phyloP scores from a whole-genome alignment of 805 yeast species.

The Metschnikowia anglica region DNA sequence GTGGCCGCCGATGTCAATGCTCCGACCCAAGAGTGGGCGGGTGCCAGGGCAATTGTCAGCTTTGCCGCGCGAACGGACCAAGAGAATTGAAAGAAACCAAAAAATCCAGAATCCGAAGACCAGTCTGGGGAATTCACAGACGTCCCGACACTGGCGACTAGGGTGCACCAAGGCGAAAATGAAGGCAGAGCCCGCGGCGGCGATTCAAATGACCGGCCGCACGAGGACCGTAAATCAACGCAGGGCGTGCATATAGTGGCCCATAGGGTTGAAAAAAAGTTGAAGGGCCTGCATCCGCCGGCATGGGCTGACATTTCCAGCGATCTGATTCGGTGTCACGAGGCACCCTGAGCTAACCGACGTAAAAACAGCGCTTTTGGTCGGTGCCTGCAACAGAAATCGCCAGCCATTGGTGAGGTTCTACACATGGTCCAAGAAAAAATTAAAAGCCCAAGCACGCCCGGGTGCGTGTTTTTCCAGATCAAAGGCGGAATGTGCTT shows the following conservation, averaged over 20 bases:
- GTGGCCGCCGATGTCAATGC: no score
- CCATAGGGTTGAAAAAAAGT: background rate
- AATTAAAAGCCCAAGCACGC: background rate
- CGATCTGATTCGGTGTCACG: slow-evolving; percentile 6
- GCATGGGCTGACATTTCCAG: slow-evolving; percentile 6
- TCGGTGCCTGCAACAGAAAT: slow-evolving; percentile 2
- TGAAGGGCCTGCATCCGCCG: background rate
- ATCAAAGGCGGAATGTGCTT: no score
- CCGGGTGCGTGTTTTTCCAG: background rate
- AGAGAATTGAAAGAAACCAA: no score
- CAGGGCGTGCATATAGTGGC: background rate
- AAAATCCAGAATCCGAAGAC: no score
- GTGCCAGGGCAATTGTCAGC: no score
- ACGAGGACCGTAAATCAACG: background rate
- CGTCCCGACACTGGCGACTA: no score
- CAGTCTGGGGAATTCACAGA: no score
- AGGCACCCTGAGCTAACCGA: slow-evolving; percentile 1
- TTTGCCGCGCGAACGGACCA: no score
- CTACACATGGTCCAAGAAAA: slow-evolving; percentile 1
- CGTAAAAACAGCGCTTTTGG: slow-evolving; percentile 1
- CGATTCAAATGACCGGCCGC: no score
- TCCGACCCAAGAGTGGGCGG: no score
- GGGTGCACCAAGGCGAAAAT: no score
- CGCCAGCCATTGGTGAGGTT: slow-evolving; percentile 10
- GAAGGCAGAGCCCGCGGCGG: no score